Evolutionary conservation across 23 red algal genomes (phyloP), one percentile per base, ranked within the genome.

Genomic region (Gracilariopsis chorda): DNA sequence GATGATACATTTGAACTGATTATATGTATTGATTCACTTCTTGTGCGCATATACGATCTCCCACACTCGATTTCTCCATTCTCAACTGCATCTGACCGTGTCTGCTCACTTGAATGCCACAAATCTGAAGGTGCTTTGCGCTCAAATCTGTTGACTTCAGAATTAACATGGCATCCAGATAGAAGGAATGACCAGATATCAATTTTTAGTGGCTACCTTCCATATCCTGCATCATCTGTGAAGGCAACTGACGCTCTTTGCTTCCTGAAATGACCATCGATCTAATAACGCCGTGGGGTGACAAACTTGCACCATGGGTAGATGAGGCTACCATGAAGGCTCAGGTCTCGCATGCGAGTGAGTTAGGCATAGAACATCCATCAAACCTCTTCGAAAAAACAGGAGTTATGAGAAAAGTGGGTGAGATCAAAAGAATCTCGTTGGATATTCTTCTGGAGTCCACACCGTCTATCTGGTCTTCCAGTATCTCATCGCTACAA

Each of bases 311-410:
- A 59, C 65, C 85, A 4, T 89, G 85, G 85, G 51, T 89, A 24
- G 85, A 89, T 89, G 85, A 89, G 19, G 85, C 85, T 2, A 89
- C 85, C 7, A 59, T 89, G 48, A 43, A 52, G 45, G 85, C 85
- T 12, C 85, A 89, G 46, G 85, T 89, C 9, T 64, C 69, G 36
- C 85, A 89, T 60, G 69, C 85, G 45, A 76, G 44, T 7, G 42
- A 53, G 40, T 25, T 65, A 2, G 52, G 85, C 58, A 60, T 20
- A 58, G 51, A 69, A 30, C 16, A 48, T 27, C 39, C 46, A 30
- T 69, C 65, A 89, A 69, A 42, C 51, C 19, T 58, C 16, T 78
- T 60, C 51, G 45, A 78, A 9, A 46, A 40, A 47, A 58, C 44
- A 2, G 85, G 85, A 47, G 43, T 89, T 21, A 21, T 89, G 46